These are phyloP conservation scores for Torulaspora franciscae DNA, from an alignment of 805 yeast species.

Conservation along the genomic window DNA sequence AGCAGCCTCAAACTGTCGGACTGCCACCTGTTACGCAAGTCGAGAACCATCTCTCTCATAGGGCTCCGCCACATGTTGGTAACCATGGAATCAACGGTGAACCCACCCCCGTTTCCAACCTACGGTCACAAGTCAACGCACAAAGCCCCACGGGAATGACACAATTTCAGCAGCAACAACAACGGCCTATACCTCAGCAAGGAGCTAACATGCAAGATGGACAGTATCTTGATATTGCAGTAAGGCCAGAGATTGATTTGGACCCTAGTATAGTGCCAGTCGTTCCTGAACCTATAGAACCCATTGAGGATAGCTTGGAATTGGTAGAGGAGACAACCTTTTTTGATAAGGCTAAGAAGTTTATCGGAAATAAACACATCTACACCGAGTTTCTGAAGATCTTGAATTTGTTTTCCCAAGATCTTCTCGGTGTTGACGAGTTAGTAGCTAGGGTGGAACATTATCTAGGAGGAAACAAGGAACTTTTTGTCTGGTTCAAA, in stretches of 20 bases:
- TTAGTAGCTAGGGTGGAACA: constrained; percentile 80
- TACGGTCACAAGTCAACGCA: constrained; percentile 32
- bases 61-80: constrained; percentile 13
- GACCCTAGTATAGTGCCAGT: constrained; percentile 76
- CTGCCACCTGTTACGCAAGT: constrained; percentile 27
- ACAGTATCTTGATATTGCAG: constrained; percentile 22
- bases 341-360: constrained; percentile 87
- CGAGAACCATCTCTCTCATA: constrained; percentile 12
- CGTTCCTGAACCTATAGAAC: constrained; percentile 75
- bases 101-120: constrained; percentile 36
- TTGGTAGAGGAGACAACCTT: constrained; percentile 81
- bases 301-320: constrained; percentile 50
- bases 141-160: constrained; percentile 15
- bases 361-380: constrained; percentile 80
- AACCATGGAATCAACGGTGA: constrained; percentile 25
- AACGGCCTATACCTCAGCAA: constrained; percentile 18
- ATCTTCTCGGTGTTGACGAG: constrained; percentile 76
- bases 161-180: constrained; percentile 13
- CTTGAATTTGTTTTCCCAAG: constrained; percentile 82
- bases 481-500: constrained; percentile 86
- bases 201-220: constrained; percentile 22
- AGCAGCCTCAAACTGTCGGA: constrained; percentile 18
- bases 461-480: constrained; percentile 76
- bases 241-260: constrained; percentile 41
- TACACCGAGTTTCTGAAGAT: constrained; percentile 90